Evolutionary conservation across 2,329 filamentous ascomycete species (phyloP).

Genomic region (Diplodia seriata): DNA sequence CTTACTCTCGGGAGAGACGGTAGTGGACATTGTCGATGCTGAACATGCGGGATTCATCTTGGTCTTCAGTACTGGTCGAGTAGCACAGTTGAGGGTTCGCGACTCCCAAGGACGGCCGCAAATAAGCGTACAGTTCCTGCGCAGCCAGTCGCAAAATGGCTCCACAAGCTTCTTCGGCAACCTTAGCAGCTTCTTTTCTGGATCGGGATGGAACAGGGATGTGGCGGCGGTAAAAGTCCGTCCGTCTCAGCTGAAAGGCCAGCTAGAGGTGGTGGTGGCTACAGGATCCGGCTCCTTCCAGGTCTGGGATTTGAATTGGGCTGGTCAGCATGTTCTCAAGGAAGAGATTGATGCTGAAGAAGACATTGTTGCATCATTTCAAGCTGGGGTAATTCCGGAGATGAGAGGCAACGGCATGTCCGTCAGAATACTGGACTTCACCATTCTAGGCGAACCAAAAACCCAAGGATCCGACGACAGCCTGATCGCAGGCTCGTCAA

Average conservation of each 20-base stretch:
- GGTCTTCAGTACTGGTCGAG: conserved; percentile 81
- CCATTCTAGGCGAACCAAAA: conserved; percentile 60
- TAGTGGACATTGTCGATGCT: conserved; percentile 79
- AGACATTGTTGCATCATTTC: conserved; percentile 67
- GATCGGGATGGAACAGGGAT: conserved; percentile 74
- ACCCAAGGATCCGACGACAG: conserved; percentile 57
- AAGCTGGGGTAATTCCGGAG: conserved; percentile 58
- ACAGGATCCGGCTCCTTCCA: conserved; percentile 80
- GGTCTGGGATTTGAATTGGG: conserved; percentile 87
- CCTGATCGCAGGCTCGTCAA: conserved; percentile 30
- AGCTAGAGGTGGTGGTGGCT: conserved; percentile 81
- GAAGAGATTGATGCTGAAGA: conserved; percentile 74
- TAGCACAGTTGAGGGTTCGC: conserved; percentile 84
- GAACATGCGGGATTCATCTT: conserved; percentile 89
- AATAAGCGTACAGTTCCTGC: conserved; percentile 79
- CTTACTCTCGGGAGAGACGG: conserved; percentile 77
- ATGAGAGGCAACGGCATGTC: conserved; percentile 60
- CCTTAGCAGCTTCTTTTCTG: conserved; percentile 76
- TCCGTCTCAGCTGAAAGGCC: conserved; percentile 73
- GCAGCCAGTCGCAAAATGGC: conserved; percentile 55
- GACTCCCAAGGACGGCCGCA: conserved; percentile 86
- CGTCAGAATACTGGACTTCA: conserved; percentile 81
- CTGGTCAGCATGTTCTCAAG: conserved; percentile 78
- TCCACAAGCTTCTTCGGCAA: conserved; percentile 78
- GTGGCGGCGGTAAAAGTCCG: conserved; percentile 82